Evolutionary conservation across 352 stramenopile genomes (phyloP), one percentile per base, ranked within the genome.

Genomic region (Phytopythium ostracodes): DNA sequence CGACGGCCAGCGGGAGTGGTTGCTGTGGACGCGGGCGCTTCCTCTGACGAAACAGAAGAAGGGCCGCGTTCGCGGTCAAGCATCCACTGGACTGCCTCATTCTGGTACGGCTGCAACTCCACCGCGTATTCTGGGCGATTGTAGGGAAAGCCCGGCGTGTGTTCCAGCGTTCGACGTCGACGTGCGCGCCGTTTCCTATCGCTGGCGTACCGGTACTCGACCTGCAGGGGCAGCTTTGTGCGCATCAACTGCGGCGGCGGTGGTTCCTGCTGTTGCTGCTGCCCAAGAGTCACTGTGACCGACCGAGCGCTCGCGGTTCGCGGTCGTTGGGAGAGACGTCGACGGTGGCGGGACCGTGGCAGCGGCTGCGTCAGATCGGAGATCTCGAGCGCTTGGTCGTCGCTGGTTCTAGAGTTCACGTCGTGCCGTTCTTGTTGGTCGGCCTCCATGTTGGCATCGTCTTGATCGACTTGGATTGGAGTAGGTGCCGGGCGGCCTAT

Each of bases 41-140:
- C 25, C 18, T 62, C 40, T 15, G 44, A 25, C 52, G 60, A 18
- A 29, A 29, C 31, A 56, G 44, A 29, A 5, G 55, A 60, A 20
- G 12, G 52, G 29, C 55, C 40, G 5, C 44, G 64, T 47, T 93
- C 84, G 62, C 84, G 68, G 35, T 70, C 63, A 6, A 84, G 65
- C 93, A 98, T 98, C 93, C 93, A 98, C 14, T 87, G 62, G 0
- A 98, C 76, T 24, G 91, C 91, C 40, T 85, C 75, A 42, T 80
- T 72, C 67, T 98, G 91, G 56, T 98, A 97, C 14, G 75, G 67
- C 29, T 80, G 72, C 27, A 92, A 67, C n/a, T 89, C 79, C 5
- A 88, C 73, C 18, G 76, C 62, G 15, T 85, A 76, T 38, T 90
- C 77, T 1, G 83, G 79, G 15, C 79, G 50, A 10, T 75, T 63